Evolutionary conservation across 2,329 filamentous ascomycete species (phyloP).

Genomic region (Conoideocrella luteorostrata): DNA sequence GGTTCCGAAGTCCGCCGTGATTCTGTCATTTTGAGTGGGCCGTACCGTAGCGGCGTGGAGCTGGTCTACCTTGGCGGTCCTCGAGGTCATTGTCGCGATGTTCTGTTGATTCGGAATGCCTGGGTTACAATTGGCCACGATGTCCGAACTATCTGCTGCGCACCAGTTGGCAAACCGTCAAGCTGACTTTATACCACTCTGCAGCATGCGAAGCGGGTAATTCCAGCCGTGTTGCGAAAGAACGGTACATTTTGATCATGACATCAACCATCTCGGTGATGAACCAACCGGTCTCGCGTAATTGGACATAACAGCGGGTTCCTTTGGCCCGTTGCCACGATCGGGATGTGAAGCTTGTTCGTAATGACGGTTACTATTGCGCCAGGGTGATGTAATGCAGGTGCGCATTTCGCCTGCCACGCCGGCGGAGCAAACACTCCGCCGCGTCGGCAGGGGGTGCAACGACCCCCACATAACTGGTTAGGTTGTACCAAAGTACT

Average conservation of each 20-base stretch:
- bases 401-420: background rate
- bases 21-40: constrained; percentile 48
- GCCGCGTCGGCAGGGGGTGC: too few relatives aligned
- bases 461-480: too few relatives aligned
- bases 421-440: background rate
- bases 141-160: background rate
- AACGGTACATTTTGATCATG: background rate
- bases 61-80: constrained; percentile 53
- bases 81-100: constrained; percentile 25
- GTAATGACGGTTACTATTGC: constrained; percentile 5
- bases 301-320: background rate
- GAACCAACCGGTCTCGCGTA: background rate
- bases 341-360: background rate
- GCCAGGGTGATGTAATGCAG: constrained; percentile 7
- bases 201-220: background rate
- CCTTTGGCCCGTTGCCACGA: background rate
- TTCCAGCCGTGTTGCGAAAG: background rate
- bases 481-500: too few relatives aligned
- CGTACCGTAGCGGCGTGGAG: constrained; percentile 53
- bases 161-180: too few relatives aligned
- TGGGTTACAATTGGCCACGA: background rate
- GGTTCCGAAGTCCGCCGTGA: constrained; percentile 73
- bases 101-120: background rate
- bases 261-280: constrained; percentile 6
- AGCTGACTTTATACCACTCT: too few relatives aligned